Evolutionary conservation across 176 grass and related monocot species (phyloP), one percentile per base, ranked within the genome.

Genomic region (Rhynchospora breviuscula): DNA sequence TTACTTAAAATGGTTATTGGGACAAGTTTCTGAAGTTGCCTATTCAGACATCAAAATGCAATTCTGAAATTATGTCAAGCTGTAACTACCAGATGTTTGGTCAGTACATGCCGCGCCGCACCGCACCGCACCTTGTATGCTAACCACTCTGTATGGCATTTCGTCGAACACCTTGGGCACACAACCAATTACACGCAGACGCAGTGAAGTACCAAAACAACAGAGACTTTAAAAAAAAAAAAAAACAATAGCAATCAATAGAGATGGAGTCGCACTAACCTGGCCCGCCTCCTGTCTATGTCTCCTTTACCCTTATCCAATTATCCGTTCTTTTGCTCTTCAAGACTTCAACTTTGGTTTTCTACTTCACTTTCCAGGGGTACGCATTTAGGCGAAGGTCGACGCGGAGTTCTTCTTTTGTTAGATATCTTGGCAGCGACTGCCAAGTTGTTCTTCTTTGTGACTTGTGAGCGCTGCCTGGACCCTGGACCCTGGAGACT

Each of bases 81-180:
- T 35, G 33, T 35, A 35, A 35, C 33, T 35, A 35, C 33, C 33
- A 35, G 3, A 1, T 35, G 33, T 35, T 35, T 1, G 33, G 33
- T 35, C 2, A 3, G 33, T 35, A 35, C 33, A 35, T 35, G 1
- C 1, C 33, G 3, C 3, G 3, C 33, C 2, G 33, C 33, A 3
- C 33, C 33, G 1, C 3, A 3, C n/a, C n/a, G n/a, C n/a, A n/a
- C n/a, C n/a, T n/a, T n/a, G n/a, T n/a, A n/a, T n/a, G 29, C 57
- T 17, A 46, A 8, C 44, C 33, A 45, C 17, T 21, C 17, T 11
- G 68, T 19, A 7, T 21, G 44, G 44, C 68, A 72, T 72, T 72
- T 48, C 68, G 9, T 72, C 68, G 68, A 72, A 72, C 43, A 48
- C n/a, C n/a, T n/a, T n/a, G n/a, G n/a, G n/a, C n/a, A n/a, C n/a